phyloP scores from a whole-genome alignment of 208 protist species.

The Strigomonas galati region DNA sequence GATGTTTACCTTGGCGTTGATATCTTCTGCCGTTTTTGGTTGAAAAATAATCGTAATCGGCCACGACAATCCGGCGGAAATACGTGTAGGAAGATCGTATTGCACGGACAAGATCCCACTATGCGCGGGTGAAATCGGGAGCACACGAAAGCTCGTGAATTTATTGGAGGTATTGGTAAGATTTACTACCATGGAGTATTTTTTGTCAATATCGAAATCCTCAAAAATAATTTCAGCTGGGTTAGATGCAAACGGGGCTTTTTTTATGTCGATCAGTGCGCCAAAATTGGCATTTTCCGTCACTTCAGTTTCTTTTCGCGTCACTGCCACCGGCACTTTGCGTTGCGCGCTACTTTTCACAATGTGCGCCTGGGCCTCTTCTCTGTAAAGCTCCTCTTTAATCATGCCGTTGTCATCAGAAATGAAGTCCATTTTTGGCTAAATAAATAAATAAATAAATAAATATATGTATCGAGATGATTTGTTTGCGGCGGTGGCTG shows the following conservation, averaged over 20 bases:
- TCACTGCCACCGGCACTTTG: not conserved
- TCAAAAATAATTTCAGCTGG: conserved; percentile 61
- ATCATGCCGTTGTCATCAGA: conserved; percentile 60
- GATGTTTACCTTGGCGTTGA: conserved; percentile 56
- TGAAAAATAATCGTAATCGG: conserved; percentile 56
- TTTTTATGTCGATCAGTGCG: not conserved
- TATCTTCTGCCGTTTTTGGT: conserved; percentile 56
- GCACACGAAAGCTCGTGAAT: conserved; percentile 72
- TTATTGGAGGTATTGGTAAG: conserved; percentile 77
- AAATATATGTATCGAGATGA: too few species aligned
- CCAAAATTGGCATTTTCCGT: conserved; percentile 1
- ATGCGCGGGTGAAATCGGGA: conserved; percentile 62
- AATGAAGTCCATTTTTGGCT: conserved; percentile 48
- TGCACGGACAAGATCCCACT: conserved; percentile 50
- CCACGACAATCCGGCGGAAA: conserved; percentile 81
- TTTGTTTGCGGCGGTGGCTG: too few species aligned
- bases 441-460: too few species aligned
- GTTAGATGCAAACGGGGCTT: conserved; percentile 28
- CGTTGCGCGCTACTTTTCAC: not conserved
- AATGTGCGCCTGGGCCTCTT: conserved; percentile 24
- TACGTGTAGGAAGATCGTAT: conserved; percentile 62
- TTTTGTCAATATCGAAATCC: conserved; percentile 79
- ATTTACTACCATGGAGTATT: conserved; percentile 44
- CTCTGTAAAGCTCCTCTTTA: conserved; percentile 49
- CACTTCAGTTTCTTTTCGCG: conserved; percentile 9